These are phyloP conservation scores for Neurospora sp. DNA, from an alignment of 495 filamentous ascomycete species.

Conservation along the genomic window DNA sequence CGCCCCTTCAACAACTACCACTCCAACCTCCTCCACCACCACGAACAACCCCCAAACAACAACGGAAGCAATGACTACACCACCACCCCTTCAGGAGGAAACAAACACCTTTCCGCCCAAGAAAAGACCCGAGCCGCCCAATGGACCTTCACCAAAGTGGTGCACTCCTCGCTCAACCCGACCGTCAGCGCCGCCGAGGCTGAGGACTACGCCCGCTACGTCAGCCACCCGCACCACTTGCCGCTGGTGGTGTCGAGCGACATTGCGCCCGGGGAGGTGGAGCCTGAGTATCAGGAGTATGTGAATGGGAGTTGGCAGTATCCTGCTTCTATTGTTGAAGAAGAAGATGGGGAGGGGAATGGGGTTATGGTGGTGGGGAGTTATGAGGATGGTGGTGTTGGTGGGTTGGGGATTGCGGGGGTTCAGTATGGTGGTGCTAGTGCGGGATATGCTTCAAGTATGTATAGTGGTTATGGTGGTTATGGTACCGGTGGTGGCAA, in stretches of 20 bases:
- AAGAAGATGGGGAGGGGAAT: not conserved
- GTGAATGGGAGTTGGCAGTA: slow-evolving; percentile 45
- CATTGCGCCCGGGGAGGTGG: slow-evolving; percentile 29
- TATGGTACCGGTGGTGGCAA: not conserved
- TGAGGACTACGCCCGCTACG: slow-evolving; percentile 82
- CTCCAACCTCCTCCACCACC: not conserved
- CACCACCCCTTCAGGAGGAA: slow-evolving; percentile 12
- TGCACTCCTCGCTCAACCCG: slow-evolving; percentile 69
- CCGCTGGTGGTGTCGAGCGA: slow-evolving; percentile 78
- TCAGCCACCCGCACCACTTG: slow-evolving; percentile 80
- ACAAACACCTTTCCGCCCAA: slow-evolving; percentile 24
- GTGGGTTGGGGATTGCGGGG: not conserved
- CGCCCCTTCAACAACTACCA: not conserved
- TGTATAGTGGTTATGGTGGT: not conserved
- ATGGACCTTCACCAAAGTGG: slow-evolving; percentile 79
- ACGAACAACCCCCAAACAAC: not conserved
- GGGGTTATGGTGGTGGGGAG: not conserved
- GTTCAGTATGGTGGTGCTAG: not conserved
- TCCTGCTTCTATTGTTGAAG: not conserved
- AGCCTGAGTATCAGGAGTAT: slow-evolving; percentile 67
- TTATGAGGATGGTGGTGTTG: not conserved
- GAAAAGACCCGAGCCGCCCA: slow-evolving; percentile 66
- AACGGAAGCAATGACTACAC: not conserved
- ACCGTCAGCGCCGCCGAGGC: slow-evolving; percentile 61
- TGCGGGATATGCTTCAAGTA: not conserved